Percentiles rank a stretch among this genome's conserved stretches.
These are phyloP conservation scores for Ogataea saltuana DNA, from an alignment of 805 yeast species.

Conservation along the genomic window DNA sequence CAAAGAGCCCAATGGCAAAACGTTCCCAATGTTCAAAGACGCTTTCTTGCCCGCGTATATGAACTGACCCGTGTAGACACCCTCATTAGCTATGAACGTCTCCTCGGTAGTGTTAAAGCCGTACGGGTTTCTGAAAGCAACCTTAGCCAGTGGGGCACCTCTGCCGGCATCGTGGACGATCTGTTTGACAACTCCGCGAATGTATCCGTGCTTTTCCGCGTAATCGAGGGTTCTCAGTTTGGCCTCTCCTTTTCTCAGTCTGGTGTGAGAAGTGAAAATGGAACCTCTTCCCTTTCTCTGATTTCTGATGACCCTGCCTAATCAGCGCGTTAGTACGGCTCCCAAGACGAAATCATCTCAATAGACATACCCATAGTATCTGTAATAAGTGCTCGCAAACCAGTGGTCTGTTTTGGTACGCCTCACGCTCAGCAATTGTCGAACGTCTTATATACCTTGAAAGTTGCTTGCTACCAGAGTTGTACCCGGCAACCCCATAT, in stretches of 20 bases:
- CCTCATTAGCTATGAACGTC: slow-evolving; percentile 98
- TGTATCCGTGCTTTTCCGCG: slow-evolving; percentile 99
- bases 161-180: slow-evolving; percentile 99
- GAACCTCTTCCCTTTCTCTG: slow-evolving; percentile 99
- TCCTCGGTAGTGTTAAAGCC: slow-evolving; percentile 95
- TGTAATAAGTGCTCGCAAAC: background rate
- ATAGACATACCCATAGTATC: background rate
- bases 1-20: slow-evolving; percentile 91
- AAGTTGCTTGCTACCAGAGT: background rate
- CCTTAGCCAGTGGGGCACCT: slow-evolving; percentile 99
- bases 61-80: slow-evolving; percentile 98
- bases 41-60: slow-evolving; percentile 98
- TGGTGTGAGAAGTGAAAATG: slow-evolving; percentile 98
- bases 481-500: background rate
- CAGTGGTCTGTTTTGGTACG: too few species aligned
- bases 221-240: slow-evolving; percentile 97
- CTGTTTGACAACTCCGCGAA: slow-evolving; percentile 98
- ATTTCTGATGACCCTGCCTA: slow-evolving; percentile 99
- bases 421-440: too few species aligned
- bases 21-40: slow-evolving; percentile 92
- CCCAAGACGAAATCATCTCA: background rate
- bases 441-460: too few species aligned
- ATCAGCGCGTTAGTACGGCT: background rate
- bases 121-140: slow-evolving; percentile 99
- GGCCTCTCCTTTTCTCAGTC: slow-evolving; percentile 99